phyloP scores from a whole-genome alignment of 345 rosid genomes.

The Salix udensis region DNA sequence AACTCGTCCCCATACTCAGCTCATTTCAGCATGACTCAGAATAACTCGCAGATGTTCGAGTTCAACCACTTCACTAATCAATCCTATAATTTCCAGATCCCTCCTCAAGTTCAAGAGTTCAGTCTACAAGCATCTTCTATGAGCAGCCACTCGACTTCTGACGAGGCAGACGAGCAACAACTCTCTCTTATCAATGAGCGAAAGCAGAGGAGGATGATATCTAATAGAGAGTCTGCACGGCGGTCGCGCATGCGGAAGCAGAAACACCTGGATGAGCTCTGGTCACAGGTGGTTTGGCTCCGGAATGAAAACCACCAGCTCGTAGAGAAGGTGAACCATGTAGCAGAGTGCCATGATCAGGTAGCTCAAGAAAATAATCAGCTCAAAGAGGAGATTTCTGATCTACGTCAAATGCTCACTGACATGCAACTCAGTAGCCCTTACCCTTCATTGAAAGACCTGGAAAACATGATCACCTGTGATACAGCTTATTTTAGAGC shows the following conservation, averaged over 20 bases:
- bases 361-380: slow-evolving; percentile 57
- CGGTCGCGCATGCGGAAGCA: slow-evolving; percentile 95
- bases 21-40: slow-evolving; percentile 31
- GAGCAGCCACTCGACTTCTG: slow-evolving; percentile 73
- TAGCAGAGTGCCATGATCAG: slow-evolving; percentile 52
- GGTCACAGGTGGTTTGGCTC: slow-evolving; percentile 84
- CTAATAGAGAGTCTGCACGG: slow-evolving; percentile 91
- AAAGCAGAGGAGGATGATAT: slow-evolving; percentile 90
- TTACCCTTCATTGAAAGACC: slow-evolving; percentile 43
- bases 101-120: slow-evolving; percentile 33
- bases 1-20: slow-evolving; percentile 44
- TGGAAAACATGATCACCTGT: slow-evolving; percentile 44
- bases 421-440: slow-evolving; percentile 57
- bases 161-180: slow-evolving; percentile 70
- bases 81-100: slow-evolving; percentile 26
- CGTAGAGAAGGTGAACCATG: slow-evolving; percentile 63
- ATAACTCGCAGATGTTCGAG: slow-evolving; percentile 29
- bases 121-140: slow-evolving; percentile 42
- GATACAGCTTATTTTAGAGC: slow-evolving; percentile 33
- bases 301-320: slow-evolving; percentile 82
- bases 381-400: slow-evolving; percentile 67
- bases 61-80: slow-evolving; percentile 34
- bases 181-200: slow-evolving; percentile 65
- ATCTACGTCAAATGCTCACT: slow-evolving; percentile 58
- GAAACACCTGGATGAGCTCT: slow-evolving; percentile 91